Evolutionary conservation across 75 land plant species (phyloP).

Genomic region (Azolla pinnata): DNA sequence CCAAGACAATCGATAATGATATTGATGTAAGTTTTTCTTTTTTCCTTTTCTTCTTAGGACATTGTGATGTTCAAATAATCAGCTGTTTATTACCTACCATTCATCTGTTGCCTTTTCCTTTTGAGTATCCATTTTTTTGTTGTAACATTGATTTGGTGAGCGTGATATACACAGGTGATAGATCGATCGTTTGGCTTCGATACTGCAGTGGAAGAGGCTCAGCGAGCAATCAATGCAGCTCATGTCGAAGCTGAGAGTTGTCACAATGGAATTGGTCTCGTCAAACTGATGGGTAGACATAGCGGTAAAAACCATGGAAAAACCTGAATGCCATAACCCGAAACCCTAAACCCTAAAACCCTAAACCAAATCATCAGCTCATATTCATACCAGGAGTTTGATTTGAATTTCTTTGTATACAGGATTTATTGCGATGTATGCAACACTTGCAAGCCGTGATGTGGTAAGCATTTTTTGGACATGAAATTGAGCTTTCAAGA

Average conservation of each 20-base stretch:
- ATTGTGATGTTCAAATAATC: not conserved
- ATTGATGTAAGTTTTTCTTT: constrained; percentile 37
- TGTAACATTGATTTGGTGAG: too few relatives aligned
- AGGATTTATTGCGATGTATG: constrained; percentile 96
- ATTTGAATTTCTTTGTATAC: too few relatives aligned
- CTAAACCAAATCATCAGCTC: too few relatives aligned
- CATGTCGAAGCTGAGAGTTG: constrained; percentile 91
- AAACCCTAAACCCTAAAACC: too few relatives aligned
- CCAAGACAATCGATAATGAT: constrained; percentile 79
- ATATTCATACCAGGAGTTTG: not conserved
- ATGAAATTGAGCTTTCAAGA: not conserved
- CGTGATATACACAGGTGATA: constrained; percentile 70
- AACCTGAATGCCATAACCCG: too few relatives aligned
- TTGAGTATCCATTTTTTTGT: too few relatives aligned
- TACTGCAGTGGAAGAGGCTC: constrained; percentile 97
- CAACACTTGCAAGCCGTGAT: constrained; percentile 93
- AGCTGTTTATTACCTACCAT: too few relatives aligned
- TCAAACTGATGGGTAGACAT: constrained; percentile 91
- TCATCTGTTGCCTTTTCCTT: too few relatives aligned
- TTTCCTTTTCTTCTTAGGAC: not conserved
- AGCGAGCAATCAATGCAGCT: constrained; percentile 93
- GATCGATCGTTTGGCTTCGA: constrained; percentile 98
- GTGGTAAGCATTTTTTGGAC: constrained; percentile 44
- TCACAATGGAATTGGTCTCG: constrained; percentile 90
- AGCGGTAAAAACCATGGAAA: constrained; percentile 80